Base-by-base conservation (phyloP, 2,329 filamentous ascomycete genomes). In the Pseudocercospora vitis region DNA sequence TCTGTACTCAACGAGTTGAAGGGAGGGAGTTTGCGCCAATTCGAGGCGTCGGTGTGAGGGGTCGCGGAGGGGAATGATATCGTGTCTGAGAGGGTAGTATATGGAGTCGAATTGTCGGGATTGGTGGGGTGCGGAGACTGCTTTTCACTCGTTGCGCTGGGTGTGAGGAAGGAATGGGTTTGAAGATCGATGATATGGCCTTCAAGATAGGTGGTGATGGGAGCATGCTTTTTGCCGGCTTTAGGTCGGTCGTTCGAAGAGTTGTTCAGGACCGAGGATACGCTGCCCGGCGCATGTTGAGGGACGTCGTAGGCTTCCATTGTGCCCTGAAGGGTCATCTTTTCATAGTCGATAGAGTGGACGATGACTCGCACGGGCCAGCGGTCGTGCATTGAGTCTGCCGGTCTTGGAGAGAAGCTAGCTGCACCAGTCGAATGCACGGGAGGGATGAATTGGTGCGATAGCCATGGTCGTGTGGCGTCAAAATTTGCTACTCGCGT, bases 251-350 rank as follows among this genome's bases (percentile, higher is more conserved):
- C 53, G n/a, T n/a, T n/a, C 4, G 42, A 45, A 21, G 55, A 50
- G 12, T 58, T 40, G 23, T 59, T 62, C 16, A 61, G 53, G 42
- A 62, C 57, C n/a, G n/a, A n/a, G 57, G 61, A 63, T 47, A 63
- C 65, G 57, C 42, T 70, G 33, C 54, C 46, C 29, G 57, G 68
- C n/a, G n/a, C n/a, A 53, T 76, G 73, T 26, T 74, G 76, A 2
- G 83, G 83, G 9, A 86, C 83, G 61, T 87, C 84, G 70, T 84
- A 86, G 3, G 84, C 84, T 69, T 86, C 82, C 84, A 87, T 87
- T 6, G 83, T 86, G 3, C 84, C 84, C 18, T 82, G 81, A 14
- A 87, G 68, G 0, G 81, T 82, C 82, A 86, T 84, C 14, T 72
- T 74, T 3, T 75, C 71, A 62, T 78, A 79, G 67, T 87, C 82